Conservation (phyloP, 306 rosid species). For the Adenanthera pavonina region DNA sequence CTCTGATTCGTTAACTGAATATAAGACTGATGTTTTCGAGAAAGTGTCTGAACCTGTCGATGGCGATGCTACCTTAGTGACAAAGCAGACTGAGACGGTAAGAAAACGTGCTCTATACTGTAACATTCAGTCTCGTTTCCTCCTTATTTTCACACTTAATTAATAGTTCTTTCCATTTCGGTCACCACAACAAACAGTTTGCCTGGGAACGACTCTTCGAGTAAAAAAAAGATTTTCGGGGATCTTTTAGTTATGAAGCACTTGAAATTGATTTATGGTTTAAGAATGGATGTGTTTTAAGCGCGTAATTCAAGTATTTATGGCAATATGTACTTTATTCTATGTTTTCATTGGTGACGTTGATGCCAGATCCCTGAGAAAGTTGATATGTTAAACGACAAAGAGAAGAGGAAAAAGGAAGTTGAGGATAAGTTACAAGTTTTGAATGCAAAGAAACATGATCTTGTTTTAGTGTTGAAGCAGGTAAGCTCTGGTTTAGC, state of each 20-base stretch:
- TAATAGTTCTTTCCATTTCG: background rate
- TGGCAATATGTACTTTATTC: background rate
- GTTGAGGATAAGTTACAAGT: constrained; percentile 81
- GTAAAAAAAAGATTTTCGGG: background rate
- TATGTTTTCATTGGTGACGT: background rate
- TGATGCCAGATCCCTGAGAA: constrained; percentile 47
- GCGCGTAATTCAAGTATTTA: constrained; percentile 6
- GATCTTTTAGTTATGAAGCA: background rate
- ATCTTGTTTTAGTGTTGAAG: constrained; percentile 76
- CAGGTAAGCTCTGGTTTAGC: constrained; percentile 61
- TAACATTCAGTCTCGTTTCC: background rate
- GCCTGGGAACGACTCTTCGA: background rate
- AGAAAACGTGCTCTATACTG: background rate
- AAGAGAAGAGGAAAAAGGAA: constrained; percentile 71
- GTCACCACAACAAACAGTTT: background rate
- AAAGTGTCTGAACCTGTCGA: constrained; percentile 46
- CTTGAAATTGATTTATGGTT: background rate
- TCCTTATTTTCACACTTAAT: background rate
- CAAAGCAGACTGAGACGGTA: constrained; percentile 45
- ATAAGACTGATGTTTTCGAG: constrained; percentile 38
- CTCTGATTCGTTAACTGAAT: constrained; percentile 38
- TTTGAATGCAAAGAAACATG: constrained; percentile 82
- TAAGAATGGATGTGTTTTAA: background rate
- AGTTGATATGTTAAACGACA: constrained; percentile 48
- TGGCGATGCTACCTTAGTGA: constrained; percentile 31